Conservation (phyloP, 164 flowering plant species). For the Macadamia integrifolia region DNA sequence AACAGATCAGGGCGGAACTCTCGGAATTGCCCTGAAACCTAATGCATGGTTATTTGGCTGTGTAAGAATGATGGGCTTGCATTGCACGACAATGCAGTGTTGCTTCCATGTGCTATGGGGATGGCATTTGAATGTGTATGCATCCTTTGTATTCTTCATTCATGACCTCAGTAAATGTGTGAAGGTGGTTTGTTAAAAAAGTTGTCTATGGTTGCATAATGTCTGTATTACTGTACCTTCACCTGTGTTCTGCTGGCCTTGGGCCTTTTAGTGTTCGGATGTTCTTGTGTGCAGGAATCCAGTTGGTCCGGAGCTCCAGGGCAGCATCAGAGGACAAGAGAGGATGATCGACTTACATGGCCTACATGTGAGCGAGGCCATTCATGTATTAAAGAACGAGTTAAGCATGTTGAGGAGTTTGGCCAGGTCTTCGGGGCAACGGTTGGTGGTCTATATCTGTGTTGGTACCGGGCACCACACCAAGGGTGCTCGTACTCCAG, state of each 20-base stretch:
- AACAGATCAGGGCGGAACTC: too few species aligned
- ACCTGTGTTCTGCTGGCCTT: background rate
- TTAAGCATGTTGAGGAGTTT: slow-evolving; percentile 53
- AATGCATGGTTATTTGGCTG: too few species aligned
- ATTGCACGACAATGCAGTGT: too few species aligned
- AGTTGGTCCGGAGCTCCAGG: slow-evolving; percentile 38
- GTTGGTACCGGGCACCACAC: slow-evolving; percentile 99
- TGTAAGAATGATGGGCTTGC: too few species aligned
- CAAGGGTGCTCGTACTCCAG: slow-evolving; percentile 81
- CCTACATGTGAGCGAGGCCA: slow-evolving; percentile 84
- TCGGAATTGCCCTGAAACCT: too few species aligned
- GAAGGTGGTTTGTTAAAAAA: too few species aligned
- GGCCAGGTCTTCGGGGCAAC: slow-evolving; percentile 73
- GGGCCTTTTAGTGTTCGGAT: background rate
- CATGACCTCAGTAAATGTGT: too few species aligned
- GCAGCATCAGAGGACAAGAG: slow-evolving; percentile 64
- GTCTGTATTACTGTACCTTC: background rate
- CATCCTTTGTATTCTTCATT: too few species aligned
- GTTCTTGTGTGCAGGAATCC: slow-evolving; percentile 51
- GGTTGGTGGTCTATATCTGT: slow-evolving; percentile 70
- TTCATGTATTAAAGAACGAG: slow-evolving; percentile 77
- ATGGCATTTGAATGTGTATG: too few species aligned
- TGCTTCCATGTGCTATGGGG: too few species aligned
- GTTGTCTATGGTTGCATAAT: too few species aligned
- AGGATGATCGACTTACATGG: slow-evolving; percentile 92